Base-by-base conservation (phyloP, 108 stramenopile genomes). In the Schizochytrium sp. region DNA sequence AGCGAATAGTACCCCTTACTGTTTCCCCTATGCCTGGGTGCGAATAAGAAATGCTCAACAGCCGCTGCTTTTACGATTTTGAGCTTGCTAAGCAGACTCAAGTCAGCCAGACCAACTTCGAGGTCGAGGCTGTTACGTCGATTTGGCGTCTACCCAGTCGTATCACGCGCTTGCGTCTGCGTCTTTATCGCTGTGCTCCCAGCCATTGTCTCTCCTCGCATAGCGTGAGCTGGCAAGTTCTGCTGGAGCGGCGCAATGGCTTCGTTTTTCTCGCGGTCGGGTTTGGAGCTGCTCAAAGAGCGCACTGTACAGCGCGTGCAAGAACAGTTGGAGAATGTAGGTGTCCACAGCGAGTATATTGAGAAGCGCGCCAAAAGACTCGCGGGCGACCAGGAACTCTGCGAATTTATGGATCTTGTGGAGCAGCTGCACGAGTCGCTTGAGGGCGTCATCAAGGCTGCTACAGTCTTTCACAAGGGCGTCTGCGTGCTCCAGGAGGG, bases 281-380 rank as follows among this genome's bases (percentile, higher is more conserved):
- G 76, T 13, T 42, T 83, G 17, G 76, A 49, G 76, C 28, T 83
- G 47, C 76, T 83, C 76, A 83, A 83, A 3, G 50, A 83, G 76
- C 47, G 53, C 50, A 55, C 76, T n/a, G 47, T 83, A 53, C 76
- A 83, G 76, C 76, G 76, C 76, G 76, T 83, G 76, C 50, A 83
- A 3, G 76, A 83, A 53, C 76, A 83, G 76, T 53, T 83, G 76
- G 76, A 83, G 76, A 47, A 83, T 47, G 76, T 83, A 8, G 76
- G 76, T 38, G 47, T 83, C 50, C 76, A 55, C 13, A 83, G 55
- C 28, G 50, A 83, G 76, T 83, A 40, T 53, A 83, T 83, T 2
- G 76, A 83, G 76, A 55, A 49, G 50, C 47, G 53, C 50, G 76
- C 53, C 50, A 83, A 83, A 40, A 17, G 53, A 1, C 53, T 83